Conservation (phyloP, 2,329 filamentous ascomycete genomes). For the Neofusicoccum cordaticola region DNA sequence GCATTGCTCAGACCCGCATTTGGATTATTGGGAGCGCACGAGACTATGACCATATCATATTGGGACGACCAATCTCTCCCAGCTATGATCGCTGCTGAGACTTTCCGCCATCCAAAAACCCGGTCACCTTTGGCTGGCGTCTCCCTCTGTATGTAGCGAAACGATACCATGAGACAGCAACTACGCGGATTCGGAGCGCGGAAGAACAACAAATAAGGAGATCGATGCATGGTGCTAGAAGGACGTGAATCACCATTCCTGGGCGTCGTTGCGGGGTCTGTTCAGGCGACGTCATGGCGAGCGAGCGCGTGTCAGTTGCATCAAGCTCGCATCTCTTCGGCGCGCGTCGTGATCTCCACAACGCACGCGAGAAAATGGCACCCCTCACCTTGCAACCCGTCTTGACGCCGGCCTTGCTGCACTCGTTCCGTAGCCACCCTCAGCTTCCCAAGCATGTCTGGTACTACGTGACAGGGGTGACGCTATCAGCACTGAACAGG, state of each 20-base stretch:
- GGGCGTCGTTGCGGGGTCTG: not conserved
- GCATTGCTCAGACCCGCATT: conserved; percentile 3
- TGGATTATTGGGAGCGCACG: not conserved
- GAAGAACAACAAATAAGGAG: not conserved
- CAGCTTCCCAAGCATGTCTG: conserved; percentile 47
- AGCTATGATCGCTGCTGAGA: conserved; percentile 3
- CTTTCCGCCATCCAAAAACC: not conserved
- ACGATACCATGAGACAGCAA: not conserved
- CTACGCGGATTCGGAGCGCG: not conserved
- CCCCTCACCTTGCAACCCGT: conserved; percentile 25
- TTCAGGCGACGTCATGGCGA: not conserved
- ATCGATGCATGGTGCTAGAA: not conserved
- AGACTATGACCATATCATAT: not conserved
- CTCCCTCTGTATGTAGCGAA: conserved; percentile 6
- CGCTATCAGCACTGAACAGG: conserved; percentile 49
- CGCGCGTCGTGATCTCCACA: conserved; percentile 1
- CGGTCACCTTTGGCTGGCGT: not conserved
- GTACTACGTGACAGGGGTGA: conserved; percentile 50
- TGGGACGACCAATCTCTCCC: not conserved
- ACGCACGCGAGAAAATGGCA: conserved; percentile 10
- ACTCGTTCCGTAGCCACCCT: conserved; percentile 41
- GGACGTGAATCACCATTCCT: not conserved
- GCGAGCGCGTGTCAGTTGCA: not conserved
- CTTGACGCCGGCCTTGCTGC: conserved; percentile 44
- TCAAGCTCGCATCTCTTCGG: not conserved